phyloP scores from a whole-genome alignment of 2,329 filamentous ascomycete species.

The Botryotinia convoluta region DNA sequence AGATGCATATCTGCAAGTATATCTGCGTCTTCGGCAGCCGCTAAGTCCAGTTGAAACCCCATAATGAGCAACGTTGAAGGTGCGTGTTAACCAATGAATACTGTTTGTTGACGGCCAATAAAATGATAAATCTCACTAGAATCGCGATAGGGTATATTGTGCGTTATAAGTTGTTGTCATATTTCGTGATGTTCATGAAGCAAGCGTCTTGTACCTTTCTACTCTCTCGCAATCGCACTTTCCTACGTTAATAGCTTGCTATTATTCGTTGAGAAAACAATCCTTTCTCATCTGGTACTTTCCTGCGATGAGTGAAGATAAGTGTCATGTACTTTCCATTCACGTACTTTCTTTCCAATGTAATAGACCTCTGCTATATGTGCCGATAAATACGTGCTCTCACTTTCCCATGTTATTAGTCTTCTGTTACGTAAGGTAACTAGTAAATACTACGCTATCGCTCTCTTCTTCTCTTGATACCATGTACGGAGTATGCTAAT shows the following conservation, averaged over 20 bases:
- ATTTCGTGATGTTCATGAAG: not conserved
- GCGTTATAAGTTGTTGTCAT: not conserved
- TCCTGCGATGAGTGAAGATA: not conserved
- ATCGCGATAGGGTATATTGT: not conserved
- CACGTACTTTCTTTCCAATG: not conserved
- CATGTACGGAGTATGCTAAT: not conserved
- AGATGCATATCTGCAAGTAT: conserved; percentile 35
- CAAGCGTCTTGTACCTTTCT: not conserved
- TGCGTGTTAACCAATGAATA: not conserved
- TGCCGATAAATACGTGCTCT: not conserved
- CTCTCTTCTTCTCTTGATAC: not conserved
- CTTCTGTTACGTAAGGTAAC: not conserved
- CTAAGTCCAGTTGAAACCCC: conserved; percentile 28
- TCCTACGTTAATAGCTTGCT: not conserved
- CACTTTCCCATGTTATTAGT: not conserved
- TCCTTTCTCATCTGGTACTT: not conserved
- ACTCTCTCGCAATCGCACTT: not conserved
- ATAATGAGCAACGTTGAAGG: conserved; percentile 18
- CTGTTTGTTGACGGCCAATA: not conserved
- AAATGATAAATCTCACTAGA: not conserved
- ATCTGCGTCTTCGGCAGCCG: conserved; percentile 28
- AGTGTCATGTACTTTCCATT: not conserved
- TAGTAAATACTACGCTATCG: not conserved
- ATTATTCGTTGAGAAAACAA: not conserved
- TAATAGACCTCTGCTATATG: not conserved